Percentiles rank a stretch among this genome's conserved stretches.
Evolutionary conservation across 345 rosid species (phyloP).

Genomic region (Bruguiera gymnorhiza): DNA sequence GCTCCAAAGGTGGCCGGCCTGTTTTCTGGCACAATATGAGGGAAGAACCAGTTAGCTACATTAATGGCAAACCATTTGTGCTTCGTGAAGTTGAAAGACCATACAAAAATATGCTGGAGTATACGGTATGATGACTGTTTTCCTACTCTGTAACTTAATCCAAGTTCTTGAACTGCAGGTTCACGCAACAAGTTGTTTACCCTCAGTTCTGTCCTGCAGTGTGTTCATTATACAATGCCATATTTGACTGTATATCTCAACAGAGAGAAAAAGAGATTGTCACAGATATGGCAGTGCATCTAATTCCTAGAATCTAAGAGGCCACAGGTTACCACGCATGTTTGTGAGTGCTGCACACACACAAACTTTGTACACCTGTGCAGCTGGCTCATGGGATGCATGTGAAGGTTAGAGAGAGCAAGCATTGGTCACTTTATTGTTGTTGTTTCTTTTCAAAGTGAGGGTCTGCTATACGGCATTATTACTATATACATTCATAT

Average conservation of each 20-base stretch:
- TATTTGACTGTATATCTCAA: not conserved
- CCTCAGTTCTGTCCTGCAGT: not conserved
- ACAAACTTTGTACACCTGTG: not conserved
- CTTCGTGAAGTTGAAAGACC: slow-evolving; percentile 98
- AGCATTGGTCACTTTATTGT: no score
- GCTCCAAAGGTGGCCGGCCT: slow-evolving; percentile 68
- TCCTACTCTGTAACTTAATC: not conserved
- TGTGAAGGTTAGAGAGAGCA: no score
- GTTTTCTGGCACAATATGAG: slow-evolving; percentile 98
- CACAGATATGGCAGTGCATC: not conserved
- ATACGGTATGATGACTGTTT: slow-evolving; percentile 50
- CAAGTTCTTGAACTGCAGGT: slow-evolving; percentile 8
- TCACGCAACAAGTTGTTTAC: not conserved
- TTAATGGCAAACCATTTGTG: slow-evolving; percentile 94
- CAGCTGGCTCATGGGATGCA: not conserved
- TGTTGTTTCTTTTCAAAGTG: not conserved
- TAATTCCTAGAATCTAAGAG: not conserved
- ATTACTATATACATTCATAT: not conserved
- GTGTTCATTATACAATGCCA: not conserved
- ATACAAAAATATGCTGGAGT: slow-evolving; percentile 91
- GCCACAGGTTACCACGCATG: no score
- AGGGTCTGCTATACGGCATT: not conserved
- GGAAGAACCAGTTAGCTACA: slow-evolving; percentile 98
- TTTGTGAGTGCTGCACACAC: no score
- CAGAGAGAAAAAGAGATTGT: not conserved